Evolutionary conservation across 2,329 filamentous ascomycete genomes (phyloP).

Genomic region (Pseudogymnoascus sp.): DNA sequence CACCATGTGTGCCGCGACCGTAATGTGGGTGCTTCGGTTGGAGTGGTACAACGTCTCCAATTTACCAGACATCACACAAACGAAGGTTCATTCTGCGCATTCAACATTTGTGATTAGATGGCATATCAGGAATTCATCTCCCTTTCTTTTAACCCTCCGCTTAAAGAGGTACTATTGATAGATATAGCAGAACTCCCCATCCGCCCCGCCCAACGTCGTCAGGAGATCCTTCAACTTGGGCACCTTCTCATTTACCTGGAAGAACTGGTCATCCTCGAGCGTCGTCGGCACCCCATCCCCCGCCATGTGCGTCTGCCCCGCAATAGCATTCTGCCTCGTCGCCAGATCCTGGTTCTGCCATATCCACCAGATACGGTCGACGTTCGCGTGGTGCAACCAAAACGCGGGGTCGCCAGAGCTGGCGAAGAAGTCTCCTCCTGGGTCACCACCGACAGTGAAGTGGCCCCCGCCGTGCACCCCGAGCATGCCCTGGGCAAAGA

Average conservation of each 20-base stretch:
- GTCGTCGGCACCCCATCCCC: slow-evolving; percentile 13
- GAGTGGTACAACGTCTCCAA: background rate
- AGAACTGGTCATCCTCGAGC: background rate
- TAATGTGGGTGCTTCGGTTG: background rate
- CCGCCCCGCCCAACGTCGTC: background rate
- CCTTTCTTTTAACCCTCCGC: background rate
- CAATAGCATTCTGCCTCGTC: slow-evolving; percentile 23
- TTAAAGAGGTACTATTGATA: background rate
- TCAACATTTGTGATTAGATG: background rate
- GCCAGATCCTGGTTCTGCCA: slow-evolving; percentile 41
- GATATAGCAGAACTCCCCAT: slow-evolving; percentile 11
- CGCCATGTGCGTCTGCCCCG: slow-evolving; percentile 20
- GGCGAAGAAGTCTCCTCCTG: slow-evolving; percentile 38
- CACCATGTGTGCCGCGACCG: background rate
- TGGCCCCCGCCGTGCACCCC: slow-evolving; percentile 37
- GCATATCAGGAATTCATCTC: background rate
- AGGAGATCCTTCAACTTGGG: background rate
- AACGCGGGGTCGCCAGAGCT: slow-evolving; percentile 41
- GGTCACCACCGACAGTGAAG: slow-evolving; percentile 39
- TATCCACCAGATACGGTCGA: slow-evolving; percentile 42
- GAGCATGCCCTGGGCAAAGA: slow-evolving; percentile 27
- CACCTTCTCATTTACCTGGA: background rate
- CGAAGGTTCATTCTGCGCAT: background rate
- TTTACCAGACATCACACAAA: background rate
- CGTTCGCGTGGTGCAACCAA: slow-evolving; percentile 39